Conservation (phyloP, 2,329 filamentous ascomycete species). For the Xylariales sp. region DNA sequence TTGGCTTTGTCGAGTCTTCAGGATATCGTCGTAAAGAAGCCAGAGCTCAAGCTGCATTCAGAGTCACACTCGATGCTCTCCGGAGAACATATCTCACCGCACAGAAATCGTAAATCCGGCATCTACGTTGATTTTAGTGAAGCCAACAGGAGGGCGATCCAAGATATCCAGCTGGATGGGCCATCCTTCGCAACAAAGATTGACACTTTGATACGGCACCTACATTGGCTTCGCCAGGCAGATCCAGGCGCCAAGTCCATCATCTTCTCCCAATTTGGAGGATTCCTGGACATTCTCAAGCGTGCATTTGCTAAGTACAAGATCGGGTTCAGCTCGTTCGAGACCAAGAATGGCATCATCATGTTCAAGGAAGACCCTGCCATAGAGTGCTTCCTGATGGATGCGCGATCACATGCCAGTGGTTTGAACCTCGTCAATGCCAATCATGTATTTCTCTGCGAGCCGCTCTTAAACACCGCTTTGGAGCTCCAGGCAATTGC, state of each 20-base stretch:
- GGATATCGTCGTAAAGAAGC: constrained; percentile 78
- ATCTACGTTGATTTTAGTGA: constrained; percentile 79
- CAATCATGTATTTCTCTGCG: constrained; percentile 90
- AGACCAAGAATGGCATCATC: constrained; percentile 63
- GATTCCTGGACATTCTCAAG: constrained; percentile 69
- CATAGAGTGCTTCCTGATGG: constrained; percentile 80
- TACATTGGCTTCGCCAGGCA: constrained; percentile 78
- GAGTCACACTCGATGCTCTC: constrained; percentile 33
- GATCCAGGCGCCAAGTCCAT: constrained; percentile 88
- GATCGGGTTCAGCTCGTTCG: constrained; percentile 71
- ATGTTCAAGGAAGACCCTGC: constrained; percentile 71
- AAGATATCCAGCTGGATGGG: constrained; percentile 68
- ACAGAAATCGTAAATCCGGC: constrained; percentile 23
- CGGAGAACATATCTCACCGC: constrained; percentile 1
- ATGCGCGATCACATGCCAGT: constrained; percentile 82
- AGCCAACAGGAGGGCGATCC: constrained; percentile 72
- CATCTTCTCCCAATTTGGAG: constrained; percentile 74
- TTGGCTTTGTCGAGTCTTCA: constrained; percentile 68
- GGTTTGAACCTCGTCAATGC: constrained; percentile 91
- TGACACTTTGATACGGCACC: constrained; percentile 74
- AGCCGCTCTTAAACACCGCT: constrained; percentile 88
- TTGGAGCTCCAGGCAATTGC: constrained; percentile 94
- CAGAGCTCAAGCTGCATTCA: constrained; percentile 64
- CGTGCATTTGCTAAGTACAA: constrained; percentile 66
- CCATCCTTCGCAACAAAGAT: constrained; percentile 86